Base-by-base conservation (phyloP, 202 grass and related monocot species). In the Schoenoplectus triqueter region DNA sequence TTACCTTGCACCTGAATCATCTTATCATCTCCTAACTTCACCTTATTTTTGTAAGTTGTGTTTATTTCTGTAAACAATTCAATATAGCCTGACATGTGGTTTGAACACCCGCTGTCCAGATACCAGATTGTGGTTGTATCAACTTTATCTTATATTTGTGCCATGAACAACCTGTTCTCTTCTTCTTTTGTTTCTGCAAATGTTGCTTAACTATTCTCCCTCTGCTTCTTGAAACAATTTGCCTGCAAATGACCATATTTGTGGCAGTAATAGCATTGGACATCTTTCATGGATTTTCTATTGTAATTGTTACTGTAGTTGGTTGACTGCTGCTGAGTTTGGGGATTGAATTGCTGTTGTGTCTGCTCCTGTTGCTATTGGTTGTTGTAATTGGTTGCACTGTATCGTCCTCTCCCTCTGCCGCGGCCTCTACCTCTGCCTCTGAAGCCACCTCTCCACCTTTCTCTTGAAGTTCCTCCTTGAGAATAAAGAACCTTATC, bases 11-110 rank as follows among this genome's bases (percentile, higher is more conserved):
- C 49, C 69, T 84, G 65, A 21, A 73, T 19, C 1, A 11, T 13
- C 6, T 71, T 84, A 7, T 72, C 48, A 71, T 84, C 44, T 42
- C 3, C 81, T 54, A 84, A 18, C 7, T 42, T 69, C 4, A 59
- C 49, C 31, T 57, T 3, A 0, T 46, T n/a, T 39, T 82, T 66
- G 0, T 82, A 3, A 64, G 3, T 40, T 57, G 51, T 5, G 52
- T 84, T 49, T 15, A 84, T 11, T 6, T 70, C 18, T 45, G 22
- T 3, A 60, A 84, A 72, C 18, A 71, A 2, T 2, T 47, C 40
- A 42, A 2, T 70, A 2, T 41, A 13, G 2, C 65, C 13, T 2
- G 49, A 14, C 82, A 84, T 73, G 59, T 84, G 82, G 2, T 73
- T 84, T 0, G 82, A 72, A 17, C 50, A 84, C 2, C 17, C n/a